Evolutionary conservation across 208 protist species (phyloP), one percentile per base, ranked within the genome.

Genomic region (Crithidia thermophila): DNA sequence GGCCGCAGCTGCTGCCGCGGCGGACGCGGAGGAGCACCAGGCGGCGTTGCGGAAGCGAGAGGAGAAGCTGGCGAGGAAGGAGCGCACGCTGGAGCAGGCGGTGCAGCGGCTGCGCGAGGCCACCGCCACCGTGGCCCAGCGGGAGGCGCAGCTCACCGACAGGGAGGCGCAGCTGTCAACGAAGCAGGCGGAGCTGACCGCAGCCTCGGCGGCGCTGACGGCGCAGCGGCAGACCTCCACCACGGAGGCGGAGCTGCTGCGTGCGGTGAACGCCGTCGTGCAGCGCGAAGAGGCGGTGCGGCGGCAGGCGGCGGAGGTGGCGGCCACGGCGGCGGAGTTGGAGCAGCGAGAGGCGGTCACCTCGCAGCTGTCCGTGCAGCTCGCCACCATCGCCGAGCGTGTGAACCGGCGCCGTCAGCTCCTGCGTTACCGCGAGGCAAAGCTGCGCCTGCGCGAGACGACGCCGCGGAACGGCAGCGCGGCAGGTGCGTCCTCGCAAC

Each of bases 301-400:
- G 40, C 56, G 63, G 36, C 50, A 68, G 37, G 63, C 67, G 18
- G 49, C 23, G 21, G 75, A 77, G 16, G 36, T 92, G 30, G 51
- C 81, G 27, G 36, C 42, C 30, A 62, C 74, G 60, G 51, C 68
- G 20, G 43, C 45, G 3, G 42, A 60, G 37, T 21, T 86, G 37
- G 77, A 82, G 31, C 55, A 67, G 21, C 78, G 86, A 18, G 86
- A 92, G 61, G 33, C 57, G 40, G 52, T 67, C 11, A 37, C 77
- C 3, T 81, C 72, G 16, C 37, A 50, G 11, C 68, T 85, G 23
- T 77, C 81, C 20, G 79, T 79, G 43, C 77, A 84, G 40, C 74
- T 89, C 7, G 78, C 78, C n/a, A 62, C 62, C 9, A 86, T 89
- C 30, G 86, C 86, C n/a, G 77, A 85, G 34, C 70, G 68, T 45